phyloP scores from a whole-genome alignment of 345 rosid species.

The Sisymbrium altissimum region DNA sequence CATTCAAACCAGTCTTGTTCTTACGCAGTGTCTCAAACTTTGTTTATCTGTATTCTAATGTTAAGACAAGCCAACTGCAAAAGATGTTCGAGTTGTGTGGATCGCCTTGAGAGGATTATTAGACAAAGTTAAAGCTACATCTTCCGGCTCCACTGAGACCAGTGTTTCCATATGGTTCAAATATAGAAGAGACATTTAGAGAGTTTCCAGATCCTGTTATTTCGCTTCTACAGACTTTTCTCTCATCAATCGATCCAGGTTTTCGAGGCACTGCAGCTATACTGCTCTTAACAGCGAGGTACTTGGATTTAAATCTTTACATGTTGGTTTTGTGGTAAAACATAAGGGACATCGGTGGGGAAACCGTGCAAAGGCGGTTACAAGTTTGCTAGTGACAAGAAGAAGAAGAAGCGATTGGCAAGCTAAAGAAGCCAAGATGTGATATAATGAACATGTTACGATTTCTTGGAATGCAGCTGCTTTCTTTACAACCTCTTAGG shows the following conservation, averaged over 20 bases:
- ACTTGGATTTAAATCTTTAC: neutral
- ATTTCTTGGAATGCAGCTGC: no score
- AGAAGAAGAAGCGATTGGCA: no score
- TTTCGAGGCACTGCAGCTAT: constrained; percentile 71
- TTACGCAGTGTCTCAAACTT: neutral
- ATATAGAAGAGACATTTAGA: constrained; percentile 58
- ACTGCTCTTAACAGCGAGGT: constrained; percentile 76
- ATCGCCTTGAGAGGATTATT: constrained; percentile 68
- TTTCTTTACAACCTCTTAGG: no score
- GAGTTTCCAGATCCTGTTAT: constrained; percentile 58
- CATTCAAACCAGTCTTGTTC: constrained; percentile 16
- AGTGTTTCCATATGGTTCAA: constrained; percentile 62
- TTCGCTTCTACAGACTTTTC: constrained; percentile 68
- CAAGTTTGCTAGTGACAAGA: no score
- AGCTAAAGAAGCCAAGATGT: no score
- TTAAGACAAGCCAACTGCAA: constrained; percentile 78
- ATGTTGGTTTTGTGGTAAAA: neutral
- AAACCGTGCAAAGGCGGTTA: no score
- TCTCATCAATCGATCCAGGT: constrained; percentile 71
- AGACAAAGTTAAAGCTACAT: constrained; percentile 56
- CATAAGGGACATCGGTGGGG: no score
- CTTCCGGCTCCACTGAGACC: constrained; percentile 69
- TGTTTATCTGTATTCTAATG: constrained; percentile 3
- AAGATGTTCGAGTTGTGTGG: constrained; percentile 84
- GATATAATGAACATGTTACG: no score